Evolutionary conservation across 768 basidiomycete species (phyloP).

Genomic region (Termitomyces bulborhizus): DNA sequence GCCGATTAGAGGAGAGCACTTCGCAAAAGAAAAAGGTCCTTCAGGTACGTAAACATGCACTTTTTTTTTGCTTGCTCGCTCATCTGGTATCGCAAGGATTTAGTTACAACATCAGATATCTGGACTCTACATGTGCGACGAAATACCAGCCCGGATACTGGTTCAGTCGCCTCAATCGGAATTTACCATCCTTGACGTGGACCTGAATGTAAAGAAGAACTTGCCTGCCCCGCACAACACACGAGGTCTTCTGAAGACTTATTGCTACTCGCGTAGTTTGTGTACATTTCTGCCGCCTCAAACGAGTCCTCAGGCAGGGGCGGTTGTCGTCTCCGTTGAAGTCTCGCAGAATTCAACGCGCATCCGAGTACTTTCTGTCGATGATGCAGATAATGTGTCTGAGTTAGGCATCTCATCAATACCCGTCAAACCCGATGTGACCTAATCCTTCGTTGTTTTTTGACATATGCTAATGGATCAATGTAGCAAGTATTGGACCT

Average conservation of each 20-base stretch:
- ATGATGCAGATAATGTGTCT: conserved; percentile 23
- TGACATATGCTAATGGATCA: conserved; percentile 4
- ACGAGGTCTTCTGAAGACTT: conserved; percentile 16
- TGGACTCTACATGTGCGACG: conserved; percentile 18
- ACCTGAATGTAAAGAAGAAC: conserved; percentile 19
- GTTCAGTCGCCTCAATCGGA: conserved; percentile 25
- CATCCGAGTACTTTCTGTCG: conserved; percentile 25
- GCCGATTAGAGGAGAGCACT: conserved; percentile 22
- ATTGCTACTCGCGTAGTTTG: conserved; percentile 22
- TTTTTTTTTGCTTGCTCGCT: conserved; percentile 6
- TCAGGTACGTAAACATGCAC: conserved; percentile 2
- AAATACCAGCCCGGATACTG: conserved; percentile 19
- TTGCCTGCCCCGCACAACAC: conserved; percentile 10
- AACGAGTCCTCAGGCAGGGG: conserved; percentile 15
- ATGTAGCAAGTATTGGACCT: conserved; percentile 29
- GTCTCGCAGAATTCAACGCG: conserved; percentile 19
- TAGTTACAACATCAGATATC: conserved; percentile 40
- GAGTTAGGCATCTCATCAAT: conserved; percentile 23
- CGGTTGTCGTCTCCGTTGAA: conserved; percentile 19
- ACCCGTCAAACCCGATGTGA: conserved; percentile 25
- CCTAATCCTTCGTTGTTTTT: background rate
- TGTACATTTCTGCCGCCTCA: conserved; percentile 23
- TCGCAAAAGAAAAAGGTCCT: conserved; percentile 30
- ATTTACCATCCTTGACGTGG: conserved; percentile 23
- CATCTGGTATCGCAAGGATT: conserved; percentile 11